A percentile compares a stretch with the other conserved stretches of the same genome.
These are phyloP conservation scores for Lasiodiplodia hormozganensis DNA, from an alignment of 2,329 filamentous ascomycete genomes.

Conservation along the genomic window DNA sequence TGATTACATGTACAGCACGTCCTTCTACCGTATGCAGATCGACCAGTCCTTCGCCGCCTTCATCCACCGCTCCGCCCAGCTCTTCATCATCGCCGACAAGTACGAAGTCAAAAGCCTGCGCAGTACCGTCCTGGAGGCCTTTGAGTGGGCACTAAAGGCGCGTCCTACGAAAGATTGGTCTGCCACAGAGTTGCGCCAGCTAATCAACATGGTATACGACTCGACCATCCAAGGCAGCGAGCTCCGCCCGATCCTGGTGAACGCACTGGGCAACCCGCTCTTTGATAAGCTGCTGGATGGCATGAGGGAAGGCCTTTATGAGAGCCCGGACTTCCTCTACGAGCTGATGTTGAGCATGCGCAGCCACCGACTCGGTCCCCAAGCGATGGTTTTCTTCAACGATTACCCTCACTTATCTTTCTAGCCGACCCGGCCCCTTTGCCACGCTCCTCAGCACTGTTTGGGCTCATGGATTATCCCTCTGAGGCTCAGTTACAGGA, in stretches of 20 bases:
- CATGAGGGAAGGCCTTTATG: not conserved
- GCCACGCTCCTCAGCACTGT: too few relatives aligned
- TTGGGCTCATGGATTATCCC: too few relatives aligned
- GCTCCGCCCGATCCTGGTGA: not conserved
- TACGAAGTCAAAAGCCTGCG: too few relatives aligned
- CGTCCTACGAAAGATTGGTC: not conserved
- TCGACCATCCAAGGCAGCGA: not conserved
- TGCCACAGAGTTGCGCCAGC: not conserved
- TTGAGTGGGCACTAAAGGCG: too few relatives aligned
- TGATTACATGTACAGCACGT: not conserved
- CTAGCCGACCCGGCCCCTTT: too few relatives aligned
- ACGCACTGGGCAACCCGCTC: not conserved
- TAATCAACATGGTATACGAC: not conserved
- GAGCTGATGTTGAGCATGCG: not conserved
- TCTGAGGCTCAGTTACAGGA: too few relatives aligned
- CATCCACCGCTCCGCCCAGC: not conserved
- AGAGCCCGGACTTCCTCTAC: not conserved
- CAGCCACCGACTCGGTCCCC: too few relatives aligned
- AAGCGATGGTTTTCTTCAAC: too few relatives aligned
- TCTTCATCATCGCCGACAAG: not conserved
- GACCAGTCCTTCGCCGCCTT: not conserved
- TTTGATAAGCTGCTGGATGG: not conserved
- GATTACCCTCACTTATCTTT: too few relatives aligned
- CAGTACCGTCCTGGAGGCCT: too few relatives aligned
- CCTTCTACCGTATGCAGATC: not conserved